These are phyloP conservation scores for Globisporangium orthogonon DNA, from an alignment of 352 stramenopile genomes.

Conservation along the genomic window DNA sequence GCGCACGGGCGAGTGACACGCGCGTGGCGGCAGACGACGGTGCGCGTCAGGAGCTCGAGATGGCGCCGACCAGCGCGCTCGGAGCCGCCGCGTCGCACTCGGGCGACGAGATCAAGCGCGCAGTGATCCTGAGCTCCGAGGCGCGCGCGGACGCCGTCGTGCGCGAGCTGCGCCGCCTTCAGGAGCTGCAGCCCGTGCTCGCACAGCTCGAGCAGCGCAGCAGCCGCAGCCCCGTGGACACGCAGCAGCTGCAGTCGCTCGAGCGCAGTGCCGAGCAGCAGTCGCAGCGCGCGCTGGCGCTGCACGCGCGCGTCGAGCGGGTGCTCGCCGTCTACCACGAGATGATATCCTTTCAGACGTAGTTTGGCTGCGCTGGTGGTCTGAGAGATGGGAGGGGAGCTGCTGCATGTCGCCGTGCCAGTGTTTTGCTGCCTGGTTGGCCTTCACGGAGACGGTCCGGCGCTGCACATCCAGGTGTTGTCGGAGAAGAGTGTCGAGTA, in stretches of 20 bases:
- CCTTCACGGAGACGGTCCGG: conserved; percentile 11
- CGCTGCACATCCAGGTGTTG: conserved; percentile 37
- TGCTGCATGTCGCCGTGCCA: too few species aligned
- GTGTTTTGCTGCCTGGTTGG: not conserved
- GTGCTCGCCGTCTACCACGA: conserved; percentile 54
- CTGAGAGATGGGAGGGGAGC: too few species aligned
- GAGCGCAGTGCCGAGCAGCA: conserved; percentile 25
- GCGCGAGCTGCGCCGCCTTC: conserved; percentile 33
- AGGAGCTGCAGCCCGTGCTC: conserved; percentile 41
- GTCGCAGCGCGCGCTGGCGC: conserved; percentile 32
- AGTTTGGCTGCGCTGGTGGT: not conserved
- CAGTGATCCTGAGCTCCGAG: conserved; percentile 50
- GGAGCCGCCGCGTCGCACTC: conserved; percentile 13
- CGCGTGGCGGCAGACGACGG: conserved; percentile 22
- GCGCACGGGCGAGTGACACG: not conserved
- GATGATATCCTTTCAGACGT: conserved; percentile 35
- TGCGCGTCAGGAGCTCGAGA: conserved; percentile 24
- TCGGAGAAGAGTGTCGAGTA: conserved; percentile 71
- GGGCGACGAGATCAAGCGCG: conserved; percentile 51
- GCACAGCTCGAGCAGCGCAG: conserved; percentile 31
- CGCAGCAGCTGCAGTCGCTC: conserved; percentile 20
- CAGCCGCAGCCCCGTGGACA: conserved; percentile 13
- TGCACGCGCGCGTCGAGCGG: conserved; percentile 45
- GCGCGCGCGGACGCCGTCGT: conserved; percentile 30
- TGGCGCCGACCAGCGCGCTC: conserved; percentile 23